Base-by-base conservation (phyloP, 1,284 basidiomycete genomes). In the Abortiporus biennis region DNA sequence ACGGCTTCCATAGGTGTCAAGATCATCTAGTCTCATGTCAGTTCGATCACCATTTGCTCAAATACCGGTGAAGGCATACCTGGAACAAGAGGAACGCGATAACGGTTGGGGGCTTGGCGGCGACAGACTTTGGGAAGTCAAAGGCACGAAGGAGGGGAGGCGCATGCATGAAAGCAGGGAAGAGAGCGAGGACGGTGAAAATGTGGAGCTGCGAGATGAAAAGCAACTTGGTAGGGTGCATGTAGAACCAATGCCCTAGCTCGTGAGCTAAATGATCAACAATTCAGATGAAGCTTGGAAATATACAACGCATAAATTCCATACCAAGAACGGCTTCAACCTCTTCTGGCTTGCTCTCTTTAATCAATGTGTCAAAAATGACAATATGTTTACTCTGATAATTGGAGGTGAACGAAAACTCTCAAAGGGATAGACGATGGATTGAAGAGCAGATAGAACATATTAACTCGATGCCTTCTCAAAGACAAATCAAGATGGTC, bases 351-450 rank as follows among this genome's bases (percentile, higher is more conserved):
- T 82, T 80, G 59, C 81, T 87, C 59, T 97, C 82, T 55, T 94
- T 85, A 60, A 98, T 90, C 47, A 99, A 76, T 0, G 95, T 98
- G 59, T 98, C 95, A 60, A 92, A 99, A 54, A 99, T 87, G 59
- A 98, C 94, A 54, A 99, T 94, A 62, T 94, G 92, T 58, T 95
- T 95, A 60, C 81, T 85, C 66, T 76, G 34, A 17, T n/a, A 9
- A 32, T 33, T 8, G 34, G 42, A 21, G 27, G 27, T 42, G 17
- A 37, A 23, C 23, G 20, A 37, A 23, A 13, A 23, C 9, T 6
- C 15, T 16, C 27, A 39, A 36, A 2, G 24, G 25, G 5, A 24
- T 20, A n/a, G n/a, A n/a, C n/a, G n/a, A n/a, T n/a, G n/a, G n/a
- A n/a, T n/a, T n/a, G n/a, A n/a, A 9, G 11, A 6, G 11, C 16